These are phyloP conservation scores for Phytopythium aichiense DNA, from an alignment of 352 stramenopile species.

Conservation along the genomic window DNA sequence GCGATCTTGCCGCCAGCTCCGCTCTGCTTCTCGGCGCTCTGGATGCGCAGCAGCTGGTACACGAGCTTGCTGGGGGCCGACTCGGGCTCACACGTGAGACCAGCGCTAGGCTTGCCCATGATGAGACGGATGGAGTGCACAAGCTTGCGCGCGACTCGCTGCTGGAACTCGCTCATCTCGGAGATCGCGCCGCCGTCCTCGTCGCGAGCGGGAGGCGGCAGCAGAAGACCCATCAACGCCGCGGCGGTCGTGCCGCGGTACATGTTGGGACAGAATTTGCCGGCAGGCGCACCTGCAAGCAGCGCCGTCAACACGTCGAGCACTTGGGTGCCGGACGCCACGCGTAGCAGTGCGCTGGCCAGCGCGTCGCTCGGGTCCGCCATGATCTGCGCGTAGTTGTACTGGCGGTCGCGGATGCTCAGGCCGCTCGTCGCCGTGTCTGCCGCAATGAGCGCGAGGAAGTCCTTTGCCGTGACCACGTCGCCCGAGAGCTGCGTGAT, in stretches of 20 bases:
- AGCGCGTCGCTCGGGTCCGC: constrained; percentile 42
- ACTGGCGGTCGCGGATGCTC: constrained; percentile 38
- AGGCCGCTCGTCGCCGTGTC: constrained; percentile 34
- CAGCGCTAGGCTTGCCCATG: constrained; percentile 18
- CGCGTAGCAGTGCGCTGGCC: constrained; percentile 35
- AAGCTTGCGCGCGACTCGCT: constrained; percentile 37
- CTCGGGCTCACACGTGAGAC: constrained; percentile 34
- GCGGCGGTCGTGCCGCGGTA: constrained; percentile 53
- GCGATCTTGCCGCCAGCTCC: neutral
- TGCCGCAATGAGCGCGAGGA: constrained; percentile 47
- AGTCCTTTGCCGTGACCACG: constrained; percentile 51
- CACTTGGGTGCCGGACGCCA: constrained; percentile 55
- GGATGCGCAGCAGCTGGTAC: constrained; percentile 42
- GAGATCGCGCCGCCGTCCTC: constrained; percentile 10
- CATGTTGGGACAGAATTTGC: constrained; percentile 67
- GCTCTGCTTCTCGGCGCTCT: constrained; percentile 1
- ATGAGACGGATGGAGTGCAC: constrained; percentile 51
- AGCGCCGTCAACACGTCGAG: constrained; percentile 65
- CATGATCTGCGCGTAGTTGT: constrained; percentile 64
- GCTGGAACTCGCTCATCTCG: constrained; percentile 46
- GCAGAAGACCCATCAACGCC: constrained; percentile 42
- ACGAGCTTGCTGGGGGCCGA: constrained; percentile 50
- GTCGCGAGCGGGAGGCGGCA: constrained; percentile 12
- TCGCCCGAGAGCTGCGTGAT: constrained; percentile 64
- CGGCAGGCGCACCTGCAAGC: constrained; percentile 41